Evolutionary conservation across 352 stramenopile species (phyloP), one percentile per base, ranked within the genome.

Genomic region (Phytophthora megakarya): DNA sequence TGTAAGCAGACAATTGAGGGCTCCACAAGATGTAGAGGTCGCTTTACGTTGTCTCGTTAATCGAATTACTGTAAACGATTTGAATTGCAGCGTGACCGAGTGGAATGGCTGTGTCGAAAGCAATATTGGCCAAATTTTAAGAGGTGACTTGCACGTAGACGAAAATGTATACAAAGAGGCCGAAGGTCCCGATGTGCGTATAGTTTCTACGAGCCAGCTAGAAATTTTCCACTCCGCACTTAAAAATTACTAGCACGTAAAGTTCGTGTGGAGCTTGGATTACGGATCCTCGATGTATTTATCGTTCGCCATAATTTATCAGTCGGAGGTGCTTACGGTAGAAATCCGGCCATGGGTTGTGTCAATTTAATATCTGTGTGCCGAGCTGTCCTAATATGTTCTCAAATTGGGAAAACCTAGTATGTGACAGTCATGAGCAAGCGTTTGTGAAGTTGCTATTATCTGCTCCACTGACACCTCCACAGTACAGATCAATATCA

Each of bases 171-270:
- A 47, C 35, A 25, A 37, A 1, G 49, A 46, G 38, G 33, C 21
- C 28, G 49, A 23, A 10, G 49, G 16, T 3, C 18, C 39, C 28
- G 9, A 30, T 13, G 26, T 37, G 13, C 35, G 35, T 10, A 37
- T 57, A 1, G 21, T 57, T 18, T 57, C 49, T 2, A 57, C 35
- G 16, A 57, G 49, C n/a, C 49, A 38, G 23, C 35, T 57, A 4
- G 48, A 57, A 37, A 37, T 21, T 10, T 57, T 57, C 23, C 49
- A 57, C 25, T 45, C 49, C 10, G 49, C 33, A 8, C n/a, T 57
- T 3, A 57, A 57, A 23, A 47, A 35, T 6, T 18, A 35, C 16
- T 16, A 47, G 2, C 37, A 11, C 37, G 37, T 43, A n/a, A 43
- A 23, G 37, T 22, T 12, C 16, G 37, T 9, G 37, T 43, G 37